A percentile compares a stretch with the other conserved stretches of the same genome.
Conservation (phyloP, 106 monocot species). For the Dendrobium officinale region DNA sequence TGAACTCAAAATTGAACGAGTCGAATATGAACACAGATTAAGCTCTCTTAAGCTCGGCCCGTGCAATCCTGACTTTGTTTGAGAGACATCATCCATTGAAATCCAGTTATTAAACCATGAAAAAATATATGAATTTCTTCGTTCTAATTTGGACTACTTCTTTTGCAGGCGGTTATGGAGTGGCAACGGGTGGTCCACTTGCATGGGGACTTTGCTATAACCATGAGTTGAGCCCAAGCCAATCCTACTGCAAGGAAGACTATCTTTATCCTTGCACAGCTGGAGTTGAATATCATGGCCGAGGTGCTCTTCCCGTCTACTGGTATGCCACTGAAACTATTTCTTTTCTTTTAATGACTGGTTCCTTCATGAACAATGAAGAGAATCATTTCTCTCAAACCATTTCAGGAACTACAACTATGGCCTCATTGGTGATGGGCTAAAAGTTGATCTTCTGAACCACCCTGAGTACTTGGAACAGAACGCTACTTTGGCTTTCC, state of each 20-base stretch:
- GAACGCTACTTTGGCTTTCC: slow-evolving; percentile 90
- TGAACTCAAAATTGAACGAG: no score
- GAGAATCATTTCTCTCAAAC: no score
- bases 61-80: no score
- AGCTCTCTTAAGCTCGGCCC: no score
- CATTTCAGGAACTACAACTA: slow-evolving; percentile 22
- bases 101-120: no score
- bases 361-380: no score
- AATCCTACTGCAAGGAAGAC: slow-evolving; percentile 38
- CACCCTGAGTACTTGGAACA: slow-evolving; percentile 67
- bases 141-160: neutral
- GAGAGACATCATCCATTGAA: no score
- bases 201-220: slow-evolving; percentile 77
- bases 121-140: no score
- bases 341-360: neutral
- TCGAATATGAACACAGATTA: no score
- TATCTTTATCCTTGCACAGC: slow-evolving; percentile 41
- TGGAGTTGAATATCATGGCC: slow-evolving; percentile 48
- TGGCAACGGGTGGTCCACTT: slow-evolving; percentile 71
- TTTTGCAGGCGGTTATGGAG: slow-evolving; percentile 71
- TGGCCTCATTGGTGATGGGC: slow-evolving; percentile 17
- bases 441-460: slow-evolving; percentile 17
- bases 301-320: slow-evolving; percentile 60
- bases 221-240: slow-evolving; percentile 72
- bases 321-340: slow-evolving; percentile 25